Conservation (phyloP, 805 yeast species). For the Myxozyma monticola region DNA sequence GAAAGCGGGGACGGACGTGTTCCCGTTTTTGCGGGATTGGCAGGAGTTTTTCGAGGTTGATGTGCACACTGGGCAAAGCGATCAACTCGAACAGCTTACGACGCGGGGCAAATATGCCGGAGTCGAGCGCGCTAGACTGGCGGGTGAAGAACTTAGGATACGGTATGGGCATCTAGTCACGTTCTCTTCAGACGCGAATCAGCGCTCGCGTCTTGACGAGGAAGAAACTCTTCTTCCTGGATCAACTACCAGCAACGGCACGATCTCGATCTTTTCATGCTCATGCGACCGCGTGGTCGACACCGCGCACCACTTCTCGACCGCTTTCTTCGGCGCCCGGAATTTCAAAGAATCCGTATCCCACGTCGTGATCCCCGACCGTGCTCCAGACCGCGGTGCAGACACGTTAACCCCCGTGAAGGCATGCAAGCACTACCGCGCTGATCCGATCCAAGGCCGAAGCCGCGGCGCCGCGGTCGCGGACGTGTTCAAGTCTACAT, state of each 20-base stretch:
- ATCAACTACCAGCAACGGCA: neutral
- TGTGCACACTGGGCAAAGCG: constrained; percentile 3
- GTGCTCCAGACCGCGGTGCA: constrained; percentile 20
- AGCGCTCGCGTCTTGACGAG: neutral
- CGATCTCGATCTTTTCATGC: constrained; percentile 25
- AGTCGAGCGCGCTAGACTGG: constrained; percentile 1
- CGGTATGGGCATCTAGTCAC: constrained; percentile 14
- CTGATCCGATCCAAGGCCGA: constrained; percentile 16
- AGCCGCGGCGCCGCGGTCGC: constrained; percentile 1
- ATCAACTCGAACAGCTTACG: constrained; percentile 21
- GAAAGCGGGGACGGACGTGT: constrained; percentile 1
- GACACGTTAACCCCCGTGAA: constrained; percentile 31
- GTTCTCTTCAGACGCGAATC: neutral
- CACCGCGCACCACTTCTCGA: constrained; percentile 25
- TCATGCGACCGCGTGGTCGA: constrained; percentile 25
- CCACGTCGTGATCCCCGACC: constrained; percentile 24
- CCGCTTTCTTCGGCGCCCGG: constrained; percentile 23
- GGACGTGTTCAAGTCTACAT: constrained; percentile 6
- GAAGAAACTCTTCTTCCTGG: neutral
- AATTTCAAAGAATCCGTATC: neutral
- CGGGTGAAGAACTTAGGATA: constrained; percentile 11
- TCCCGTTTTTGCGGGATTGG: constrained; percentile 22
- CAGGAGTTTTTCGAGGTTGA: constrained; percentile 20
- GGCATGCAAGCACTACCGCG: constrained; percentile 18
- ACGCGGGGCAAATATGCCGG: constrained; percentile 19